phyloP scores from a whole-genome alignment of 805 yeast genomes.

The Nakazawaea peltata region DNA sequence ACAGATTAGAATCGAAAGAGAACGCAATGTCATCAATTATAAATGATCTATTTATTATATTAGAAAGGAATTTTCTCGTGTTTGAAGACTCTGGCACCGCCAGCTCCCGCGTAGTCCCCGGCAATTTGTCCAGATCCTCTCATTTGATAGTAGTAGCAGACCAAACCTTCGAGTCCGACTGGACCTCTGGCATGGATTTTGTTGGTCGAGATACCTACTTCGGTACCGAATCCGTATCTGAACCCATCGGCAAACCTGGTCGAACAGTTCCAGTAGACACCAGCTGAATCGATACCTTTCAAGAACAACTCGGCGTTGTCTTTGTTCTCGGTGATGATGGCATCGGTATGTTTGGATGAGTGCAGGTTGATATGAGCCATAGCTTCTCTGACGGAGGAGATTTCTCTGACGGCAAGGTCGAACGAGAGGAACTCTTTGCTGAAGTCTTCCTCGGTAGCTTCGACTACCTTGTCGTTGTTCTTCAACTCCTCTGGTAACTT shows the following conservation, averaged over 20 bases:
- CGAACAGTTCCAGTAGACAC: slow-evolving; percentile 96
- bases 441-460: slow-evolving; percentile 62
- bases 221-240: slow-evolving; percentile 97
- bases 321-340: slow-evolving; percentile 74
- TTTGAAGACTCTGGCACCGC: slow-evolving; percentile 71
- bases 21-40: slow-evolving; percentile 13
- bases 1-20: slow-evolving; percentile 25
- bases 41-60: no score
- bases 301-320: slow-evolving; percentile 67
- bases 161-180: slow-evolving; percentile 94
- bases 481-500: slow-evolving; percentile 14
- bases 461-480: slow-evolving; percentile 23
- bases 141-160: slow-evolving; percentile 89
- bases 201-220: slow-evolving; percentile 95
- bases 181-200: slow-evolving; percentile 99
- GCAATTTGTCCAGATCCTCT: slow-evolving; percentile 92
- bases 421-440: slow-evolving; percentile 76
- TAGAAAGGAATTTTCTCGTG: slow-evolving; percentile 67
- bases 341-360: slow-evolving; percentile 95
- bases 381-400: slow-evolving; percentile 59
- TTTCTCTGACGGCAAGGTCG: slow-evolving; percentile 69
- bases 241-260: slow-evolving; percentile 98
- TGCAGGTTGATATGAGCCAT: slow-evolving; percentile 79
- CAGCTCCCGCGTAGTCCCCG: slow-evolving; percentile 87
- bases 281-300: slow-evolving; percentile 87